These are phyloP conservation scores for Aspergillus ruber DNA, from an alignment of 2,329 filamentous ascomycete species.

Conservation along the genomic window DNA sequence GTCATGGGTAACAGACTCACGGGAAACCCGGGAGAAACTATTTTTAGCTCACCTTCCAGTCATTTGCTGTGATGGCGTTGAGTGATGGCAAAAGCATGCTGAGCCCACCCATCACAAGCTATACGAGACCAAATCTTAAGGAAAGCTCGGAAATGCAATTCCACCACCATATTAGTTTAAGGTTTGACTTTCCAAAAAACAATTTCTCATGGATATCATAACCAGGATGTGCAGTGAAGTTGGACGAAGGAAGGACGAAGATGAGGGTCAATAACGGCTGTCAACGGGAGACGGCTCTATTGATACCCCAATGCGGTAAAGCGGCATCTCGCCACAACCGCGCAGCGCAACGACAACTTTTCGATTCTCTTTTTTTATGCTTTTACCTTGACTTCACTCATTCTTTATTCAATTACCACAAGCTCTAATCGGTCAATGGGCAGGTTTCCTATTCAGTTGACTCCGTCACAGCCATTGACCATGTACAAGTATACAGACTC, in stretches of 20 bases:
- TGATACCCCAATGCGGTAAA: constrained; percentile 19
- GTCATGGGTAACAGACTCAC: too few species aligned
- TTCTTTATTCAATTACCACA: constrained; percentile 7
- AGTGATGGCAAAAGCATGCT: too few species aligned
- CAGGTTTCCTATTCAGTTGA: constrained; percentile 4
- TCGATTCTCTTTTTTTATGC: not conserved
- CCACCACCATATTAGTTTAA: too few species aligned
- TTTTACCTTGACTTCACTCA: constrained; percentile 1
- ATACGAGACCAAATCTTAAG: too few species aligned
- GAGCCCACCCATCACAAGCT: too few species aligned
- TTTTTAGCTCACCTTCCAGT: too few species aligned
- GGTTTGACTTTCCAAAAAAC: too few species aligned
- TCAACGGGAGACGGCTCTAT: constrained; percentile 8
- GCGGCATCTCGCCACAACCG: constrained; percentile 1
- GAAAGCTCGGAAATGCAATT: too few species aligned
- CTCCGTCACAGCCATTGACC: not conserved
- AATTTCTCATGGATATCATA: too few species aligned
- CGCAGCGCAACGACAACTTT: constrained; percentile 1
- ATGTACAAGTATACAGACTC: not conserved
- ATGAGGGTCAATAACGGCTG: not conserved
- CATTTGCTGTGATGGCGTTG: too few species aligned
- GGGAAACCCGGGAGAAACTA: too few species aligned
- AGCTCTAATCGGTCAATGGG: constrained; percentile 8
- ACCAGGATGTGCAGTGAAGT: not conserved
- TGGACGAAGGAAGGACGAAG: not conserved